These are phyloP conservation scores for Artemisia tridentata DNA, from an alignment of 129 eudicot species.

Conservation along the genomic window DNA sequence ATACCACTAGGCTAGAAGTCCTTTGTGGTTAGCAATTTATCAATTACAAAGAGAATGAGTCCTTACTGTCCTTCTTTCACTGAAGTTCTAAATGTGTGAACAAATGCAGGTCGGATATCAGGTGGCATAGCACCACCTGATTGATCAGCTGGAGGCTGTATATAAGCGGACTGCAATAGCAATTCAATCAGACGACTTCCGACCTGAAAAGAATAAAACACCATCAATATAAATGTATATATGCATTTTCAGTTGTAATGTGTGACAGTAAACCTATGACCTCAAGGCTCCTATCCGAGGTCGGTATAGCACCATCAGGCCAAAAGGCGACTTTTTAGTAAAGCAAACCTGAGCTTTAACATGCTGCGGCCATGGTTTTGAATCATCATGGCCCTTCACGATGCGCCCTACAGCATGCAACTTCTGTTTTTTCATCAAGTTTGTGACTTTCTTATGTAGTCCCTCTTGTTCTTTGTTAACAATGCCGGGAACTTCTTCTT, in stretches of 20 bases:
- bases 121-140: slow-evolving; percentile 61
- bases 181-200: slow-evolving; percentile 85
- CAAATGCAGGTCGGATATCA: slow-evolving; percentile 91
- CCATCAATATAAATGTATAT: slow-evolving; percentile 3
- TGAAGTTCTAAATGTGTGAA: slow-evolving; percentile 55
- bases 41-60: slow-evolving; percentile 10
- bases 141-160: slow-evolving; percentile 78
- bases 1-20: no score
- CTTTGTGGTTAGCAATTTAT: not conserved
- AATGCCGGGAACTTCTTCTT: slow-evolving; percentile 32
- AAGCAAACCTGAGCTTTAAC: slow-evolving; percentile 82
- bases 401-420: slow-evolving; percentile 56
- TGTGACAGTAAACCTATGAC: slow-evolving; percentile 30
- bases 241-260: slow-evolving; percentile 12
- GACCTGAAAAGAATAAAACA: slow-evolving; percentile 49
- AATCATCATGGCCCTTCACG: slow-evolving; percentile 52
- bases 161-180: slow-evolving; percentile 71
- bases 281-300: slow-evolving; percentile 17
- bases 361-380: slow-evolving; percentile 68
- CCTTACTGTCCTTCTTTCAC: slow-evolving; percentile 50
- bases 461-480: slow-evolving; percentile 40
- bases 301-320: slow-evolving; percentile 6
- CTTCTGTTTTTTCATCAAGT: slow-evolving; percentile 74
- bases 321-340: slow-evolving; percentile 4
- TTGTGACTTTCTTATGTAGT: slow-evolving; percentile 51